phyloP scores from a whole-genome alignment of 129 eudicot genomes.

The Ambrosia artemisiifolia region DNA sequence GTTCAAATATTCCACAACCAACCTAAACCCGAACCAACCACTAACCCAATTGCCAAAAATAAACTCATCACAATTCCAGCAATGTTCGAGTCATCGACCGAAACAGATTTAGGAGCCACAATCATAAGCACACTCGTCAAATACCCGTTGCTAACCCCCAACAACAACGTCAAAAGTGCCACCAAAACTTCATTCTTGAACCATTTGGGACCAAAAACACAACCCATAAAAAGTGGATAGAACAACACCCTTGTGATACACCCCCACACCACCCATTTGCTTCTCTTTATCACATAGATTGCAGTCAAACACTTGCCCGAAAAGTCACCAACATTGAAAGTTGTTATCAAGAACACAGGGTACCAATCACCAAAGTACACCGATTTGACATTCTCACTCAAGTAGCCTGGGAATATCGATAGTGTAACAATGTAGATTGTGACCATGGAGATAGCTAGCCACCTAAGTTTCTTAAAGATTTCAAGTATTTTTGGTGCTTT shows the following conservation, averaged over 20 bases:
- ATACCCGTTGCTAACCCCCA: constrained; percentile 49
- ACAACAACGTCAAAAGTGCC: constrained; percentile 25
- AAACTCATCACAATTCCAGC: constrained; percentile 36
- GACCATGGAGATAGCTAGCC: constrained; percentile 26
- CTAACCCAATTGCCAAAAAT: constrained; percentile 34
- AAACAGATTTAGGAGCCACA: constrained; percentile 25
- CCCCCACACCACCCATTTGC: constrained; percentile 33
- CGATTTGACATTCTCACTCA: constrained; percentile 38
- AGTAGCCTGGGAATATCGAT: constrained; percentile 47
- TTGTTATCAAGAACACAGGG: constrained; percentile 36
- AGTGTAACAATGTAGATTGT: constrained; percentile 32
- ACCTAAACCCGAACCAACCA: constrained; percentile 40
- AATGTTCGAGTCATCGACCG: constrained; percentile 31
- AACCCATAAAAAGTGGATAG: constrained; percentile 36
- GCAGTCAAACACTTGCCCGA: constrained; percentile 38
- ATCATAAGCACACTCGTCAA: constrained; percentile 33
- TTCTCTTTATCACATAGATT: constrained; percentile 20
- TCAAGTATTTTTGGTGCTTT: constrained; percentile 7
- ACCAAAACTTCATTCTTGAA: constrained; percentile 27
- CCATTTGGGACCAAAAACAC: constrained; percentile 46
- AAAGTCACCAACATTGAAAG: constrained; percentile 42
- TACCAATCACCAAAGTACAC: constrained; percentile 40
- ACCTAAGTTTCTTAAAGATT: constrained; percentile 26
- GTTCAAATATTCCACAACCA: constrained; percentile 19
- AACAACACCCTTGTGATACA: constrained; percentile 34